phyloP scores from a whole-genome alignment of 2,329 filamentous ascomycete genomes.

The Ophiostoma fasciatum region DNA sequence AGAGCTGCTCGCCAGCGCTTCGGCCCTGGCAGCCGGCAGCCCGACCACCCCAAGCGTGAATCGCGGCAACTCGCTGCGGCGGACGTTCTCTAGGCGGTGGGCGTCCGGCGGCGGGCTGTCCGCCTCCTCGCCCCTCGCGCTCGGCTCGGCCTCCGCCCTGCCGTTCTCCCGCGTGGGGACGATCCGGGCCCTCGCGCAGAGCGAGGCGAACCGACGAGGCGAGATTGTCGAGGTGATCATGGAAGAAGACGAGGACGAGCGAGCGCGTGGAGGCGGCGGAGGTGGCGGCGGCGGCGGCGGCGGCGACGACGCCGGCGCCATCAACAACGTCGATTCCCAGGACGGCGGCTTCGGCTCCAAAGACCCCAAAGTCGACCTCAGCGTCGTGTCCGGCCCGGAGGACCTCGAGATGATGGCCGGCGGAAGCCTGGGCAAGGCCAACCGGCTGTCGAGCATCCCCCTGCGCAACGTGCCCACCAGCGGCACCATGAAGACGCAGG shows the following conservation, averaged over 20 bases:
- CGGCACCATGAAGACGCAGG: slow-evolving; percentile 22
- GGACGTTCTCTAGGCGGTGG: slow-evolving; percentile 9
- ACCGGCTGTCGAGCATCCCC: slow-evolving; percentile 22
- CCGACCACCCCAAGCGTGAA: not conserved
- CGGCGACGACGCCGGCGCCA: slow-evolving; percentile 24
- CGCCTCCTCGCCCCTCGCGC: slow-evolving; percentile 1
- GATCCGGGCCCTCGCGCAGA: slow-evolving; percentile 36
- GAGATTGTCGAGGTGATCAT: slow-evolving; percentile 45
- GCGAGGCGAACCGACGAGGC: slow-evolving; percentile 43
- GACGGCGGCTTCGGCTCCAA: slow-evolving; percentile 15
- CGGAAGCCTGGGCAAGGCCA: slow-evolving; percentile 11
- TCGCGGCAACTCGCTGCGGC: slow-evolving; percentile 3
- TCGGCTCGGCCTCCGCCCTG: not conserved
- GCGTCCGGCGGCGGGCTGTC: not conserved
- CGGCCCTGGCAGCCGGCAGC: not conserved
- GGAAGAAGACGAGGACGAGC: slow-evolving; percentile 12
- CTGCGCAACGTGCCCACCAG: slow-evolving; percentile 14
- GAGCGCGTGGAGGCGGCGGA: too few species aligned
- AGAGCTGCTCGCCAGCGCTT: slow-evolving; percentile 29
- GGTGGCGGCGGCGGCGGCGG: too few species aligned
- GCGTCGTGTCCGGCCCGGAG: slow-evolving; percentile 31
- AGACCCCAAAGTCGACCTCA: slow-evolving; percentile 31
- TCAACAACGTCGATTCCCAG: not conserved
- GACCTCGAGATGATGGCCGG: not conserved
- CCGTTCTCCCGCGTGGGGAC: slow-evolving; percentile 19